These are phyloP conservation scores for Aspergillus flavus DNA, from an alignment of 2,329 filamentous ascomycete species.

Conservation along the genomic window DNA sequence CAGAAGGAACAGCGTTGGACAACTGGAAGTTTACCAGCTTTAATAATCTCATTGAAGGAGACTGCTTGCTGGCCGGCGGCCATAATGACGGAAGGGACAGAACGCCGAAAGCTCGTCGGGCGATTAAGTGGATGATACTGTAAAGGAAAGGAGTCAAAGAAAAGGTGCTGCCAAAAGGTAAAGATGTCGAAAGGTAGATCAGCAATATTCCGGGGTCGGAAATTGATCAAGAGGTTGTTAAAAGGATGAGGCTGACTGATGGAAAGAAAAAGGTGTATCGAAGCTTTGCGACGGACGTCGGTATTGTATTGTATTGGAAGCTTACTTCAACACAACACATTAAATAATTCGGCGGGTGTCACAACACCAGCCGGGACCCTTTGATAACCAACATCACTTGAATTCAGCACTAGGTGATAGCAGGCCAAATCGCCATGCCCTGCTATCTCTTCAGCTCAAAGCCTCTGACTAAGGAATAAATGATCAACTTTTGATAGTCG, in stretches of 20 bases:
- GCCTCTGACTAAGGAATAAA: neutral
- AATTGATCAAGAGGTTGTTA: neutral
- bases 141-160: neutral
- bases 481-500: neutral
- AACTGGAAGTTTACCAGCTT: constrained; percentile 45
- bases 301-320: constrained; percentile 1
- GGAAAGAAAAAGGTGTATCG: neutral
- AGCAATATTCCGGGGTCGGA: neutral
- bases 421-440: neutral
- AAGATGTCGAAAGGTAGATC: neutral
- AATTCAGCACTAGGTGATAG: neutral
- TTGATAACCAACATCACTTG: neutral
- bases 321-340: neutral
- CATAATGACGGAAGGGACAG: constrained; percentile 31
- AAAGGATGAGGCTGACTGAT: neutral
- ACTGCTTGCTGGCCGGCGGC: constrained; percentile 39
- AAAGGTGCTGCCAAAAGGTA: neutral
- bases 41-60: constrained; percentile 56
- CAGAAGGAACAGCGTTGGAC: constrained; percentile 1
- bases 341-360: neutral
- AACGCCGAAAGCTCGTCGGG: neutral
- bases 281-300: neutral
- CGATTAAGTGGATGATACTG: neutral
- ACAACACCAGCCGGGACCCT: neutral
- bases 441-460: neutral